Evolutionary conservation across 2,329 filamentous ascomycete species (phyloP).

Genomic region (Paecilomyces variotii): DNA sequence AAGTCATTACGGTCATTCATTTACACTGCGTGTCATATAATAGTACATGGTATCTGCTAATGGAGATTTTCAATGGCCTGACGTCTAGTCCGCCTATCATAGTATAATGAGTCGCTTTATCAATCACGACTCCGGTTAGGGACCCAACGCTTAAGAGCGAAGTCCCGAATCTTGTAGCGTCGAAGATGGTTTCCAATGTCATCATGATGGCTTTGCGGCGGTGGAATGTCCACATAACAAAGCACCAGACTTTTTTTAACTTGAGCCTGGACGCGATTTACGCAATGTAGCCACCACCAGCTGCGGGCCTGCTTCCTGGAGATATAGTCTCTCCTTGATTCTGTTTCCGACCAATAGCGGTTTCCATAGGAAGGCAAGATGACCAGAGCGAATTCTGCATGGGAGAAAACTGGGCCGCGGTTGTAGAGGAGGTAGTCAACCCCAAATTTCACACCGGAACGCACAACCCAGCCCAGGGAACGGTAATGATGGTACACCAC

Average conservation of each 20-base stretch:
- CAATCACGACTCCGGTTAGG: conserved; percentile 67
- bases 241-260: conserved; percentile 85
- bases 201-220: conserved; percentile 44
- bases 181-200: conserved; percentile 58
- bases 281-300: conserved; percentile 62
- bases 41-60: neutral
- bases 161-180: conserved; percentile 69
- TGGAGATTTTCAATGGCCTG: neutral
- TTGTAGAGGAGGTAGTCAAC: conserved; percentile 93
- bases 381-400: conserved; percentile 85
- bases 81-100: neutral
- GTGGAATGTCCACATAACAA: conserved; percentile 84
- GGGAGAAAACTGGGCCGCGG: conserved; percentile 84
- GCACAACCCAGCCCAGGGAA: conserved; percentile 88
- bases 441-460: conserved; percentile 88
- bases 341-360: conserved; percentile 56
- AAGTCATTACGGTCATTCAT: neutral
- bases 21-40: neutral
- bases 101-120: conserved; percentile 2
- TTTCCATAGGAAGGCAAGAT: conserved; percentile 76
- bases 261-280: conserved; percentile 82
- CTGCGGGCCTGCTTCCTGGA: conserved; percentile 37
- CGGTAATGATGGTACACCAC: conserved; percentile 93
- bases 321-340: conserved; percentile 43
- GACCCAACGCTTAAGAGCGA: conserved; percentile 75